Conservation (phyloP, 139 green algal genomes). For the Chlorella sp. region DNA sequence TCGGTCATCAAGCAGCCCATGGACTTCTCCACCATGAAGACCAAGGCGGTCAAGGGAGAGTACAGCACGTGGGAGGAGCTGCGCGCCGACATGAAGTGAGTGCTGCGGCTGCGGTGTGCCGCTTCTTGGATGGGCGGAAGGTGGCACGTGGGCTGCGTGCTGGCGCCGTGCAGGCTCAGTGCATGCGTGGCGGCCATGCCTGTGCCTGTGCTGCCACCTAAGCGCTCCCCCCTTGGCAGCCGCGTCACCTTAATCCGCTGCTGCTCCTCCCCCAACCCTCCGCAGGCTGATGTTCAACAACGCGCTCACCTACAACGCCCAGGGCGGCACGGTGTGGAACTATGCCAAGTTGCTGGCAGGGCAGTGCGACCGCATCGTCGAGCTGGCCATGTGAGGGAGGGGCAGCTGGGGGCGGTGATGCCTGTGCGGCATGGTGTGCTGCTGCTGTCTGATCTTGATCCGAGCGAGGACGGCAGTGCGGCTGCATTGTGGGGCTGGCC, state of each 20-base stretch:
- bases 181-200: too few species aligned
- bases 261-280: too few species aligned
- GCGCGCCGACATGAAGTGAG: slow-evolving; percentile 53
- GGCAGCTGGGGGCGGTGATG: too few species aligned
- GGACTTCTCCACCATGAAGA: slow-evolving; percentile 82
- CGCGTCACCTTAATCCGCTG: background rate
- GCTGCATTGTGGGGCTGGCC: too few species aligned
- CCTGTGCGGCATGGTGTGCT: too few species aligned
- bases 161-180: too few species aligned
- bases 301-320: slow-evolving; percentile 68
- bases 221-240: too few species aligned
- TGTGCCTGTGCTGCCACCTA: too few species aligned
- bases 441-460: background rate
- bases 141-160: too few species aligned
- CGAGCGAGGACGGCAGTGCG: too few species aligned
- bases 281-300: slow-evolving; percentile 71
- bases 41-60: slow-evolving; percentile 53
- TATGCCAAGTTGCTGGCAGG: slow-evolving; percentile 34
- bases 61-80: slow-evolving; percentile 68
- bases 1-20: slow-evolving; percentile 79
- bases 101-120: background rate
- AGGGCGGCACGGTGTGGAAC: slow-evolving; percentile 24
- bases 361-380: slow-evolving; percentile 26
- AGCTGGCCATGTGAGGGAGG: slow-evolving; percentile 24
- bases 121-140: background rate